Conservation (phyloP, 2,329 filamentous ascomycete species). For the Alternaria postmessia region DNA sequence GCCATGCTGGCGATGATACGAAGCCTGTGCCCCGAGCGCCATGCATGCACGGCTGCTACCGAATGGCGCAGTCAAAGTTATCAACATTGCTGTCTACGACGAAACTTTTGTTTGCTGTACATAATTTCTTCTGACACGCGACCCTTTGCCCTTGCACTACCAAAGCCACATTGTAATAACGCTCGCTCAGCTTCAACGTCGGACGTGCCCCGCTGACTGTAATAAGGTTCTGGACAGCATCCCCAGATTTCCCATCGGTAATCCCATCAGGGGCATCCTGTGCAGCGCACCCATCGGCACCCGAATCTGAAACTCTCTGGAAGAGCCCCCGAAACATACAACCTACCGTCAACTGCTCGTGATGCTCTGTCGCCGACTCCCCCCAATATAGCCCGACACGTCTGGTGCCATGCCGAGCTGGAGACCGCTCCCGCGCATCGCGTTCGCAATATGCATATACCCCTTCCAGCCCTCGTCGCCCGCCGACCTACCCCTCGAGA, state of each 20-base stretch:
- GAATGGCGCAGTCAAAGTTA: conserved; percentile 10
- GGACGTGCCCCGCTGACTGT: conserved; percentile 20
- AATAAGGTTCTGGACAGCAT: conserved; percentile 12
- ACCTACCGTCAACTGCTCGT: conserved; percentile 29
- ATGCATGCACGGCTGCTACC: conserved; percentile 27
- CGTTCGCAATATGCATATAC: conserved; percentile 95
- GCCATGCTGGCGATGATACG: conserved; percentile 17
- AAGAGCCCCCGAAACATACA: conserved; percentile 2
- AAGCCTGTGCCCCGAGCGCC: conserved; percentile 22
- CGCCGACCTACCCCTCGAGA: conserved; percentile 93
- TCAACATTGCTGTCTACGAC: conserved; percentile 9
- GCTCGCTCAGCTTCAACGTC: not conserved
- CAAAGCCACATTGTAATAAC: conserved; percentile 1
- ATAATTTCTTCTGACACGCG: conserved; percentile 6
- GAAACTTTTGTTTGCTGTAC: conserved; percentile 13
- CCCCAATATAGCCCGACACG: conserved; percentile 40
- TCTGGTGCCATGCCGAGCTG: conserved; percentile 66
- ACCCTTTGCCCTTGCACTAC: conserved; percentile 2
- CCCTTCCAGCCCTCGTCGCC: conserved; percentile 88
- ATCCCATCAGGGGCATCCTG: conserved; percentile 24
- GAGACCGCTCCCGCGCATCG: conserved; percentile 95
- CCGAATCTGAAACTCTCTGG: conserved; percentile 7
- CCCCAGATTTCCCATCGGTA: conserved; percentile 20
- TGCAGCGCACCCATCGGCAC: conserved; percentile 14
- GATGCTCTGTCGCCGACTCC: conserved; percentile 41